These are phyloP conservation scores for Isatis tinctoria DNA, from an alignment of 345 rosid species.

Conservation along the genomic window DNA sequence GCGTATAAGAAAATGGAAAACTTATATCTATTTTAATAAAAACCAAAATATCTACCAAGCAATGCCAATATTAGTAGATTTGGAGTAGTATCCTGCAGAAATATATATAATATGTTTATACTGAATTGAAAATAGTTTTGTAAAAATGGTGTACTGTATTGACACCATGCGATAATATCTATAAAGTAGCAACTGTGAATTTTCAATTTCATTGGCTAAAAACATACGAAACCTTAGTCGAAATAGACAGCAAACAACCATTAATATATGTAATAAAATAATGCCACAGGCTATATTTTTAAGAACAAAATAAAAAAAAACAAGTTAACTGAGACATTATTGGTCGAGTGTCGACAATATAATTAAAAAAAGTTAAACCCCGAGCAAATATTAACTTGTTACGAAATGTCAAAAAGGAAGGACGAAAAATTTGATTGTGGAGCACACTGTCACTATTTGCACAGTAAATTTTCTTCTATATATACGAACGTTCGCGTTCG, in stretches of 20 bases:
- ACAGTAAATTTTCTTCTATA: no score
- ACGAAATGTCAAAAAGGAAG: no score
- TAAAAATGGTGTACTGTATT: not conserved
- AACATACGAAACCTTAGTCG: not conserved
- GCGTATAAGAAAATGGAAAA: not conserved
- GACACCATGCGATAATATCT: not conserved
- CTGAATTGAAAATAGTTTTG: not conserved
- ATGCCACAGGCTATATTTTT: not conserved
- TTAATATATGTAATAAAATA: not conserved
- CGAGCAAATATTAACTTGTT: not conserved
- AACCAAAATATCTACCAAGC: not conserved
- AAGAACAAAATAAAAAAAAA: not conserved
- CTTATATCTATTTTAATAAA: not conserved
- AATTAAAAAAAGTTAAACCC: not conserved
- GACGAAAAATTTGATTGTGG: no score
- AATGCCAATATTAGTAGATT: not conserved
- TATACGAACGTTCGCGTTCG: no score
- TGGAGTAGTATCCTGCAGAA: not conserved
- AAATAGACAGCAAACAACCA: slow-evolving; percentile 5
- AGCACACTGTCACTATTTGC: no score
- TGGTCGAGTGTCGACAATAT: slow-evolving; percentile 3
- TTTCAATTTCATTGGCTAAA: not conserved
- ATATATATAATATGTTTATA: not conserved
- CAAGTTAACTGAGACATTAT: not conserved
- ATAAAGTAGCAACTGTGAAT: not conserved